Evolutionary conservation across 208 protist genomes (phyloP).

Genomic region (Leishmania mexicana): DNA sequence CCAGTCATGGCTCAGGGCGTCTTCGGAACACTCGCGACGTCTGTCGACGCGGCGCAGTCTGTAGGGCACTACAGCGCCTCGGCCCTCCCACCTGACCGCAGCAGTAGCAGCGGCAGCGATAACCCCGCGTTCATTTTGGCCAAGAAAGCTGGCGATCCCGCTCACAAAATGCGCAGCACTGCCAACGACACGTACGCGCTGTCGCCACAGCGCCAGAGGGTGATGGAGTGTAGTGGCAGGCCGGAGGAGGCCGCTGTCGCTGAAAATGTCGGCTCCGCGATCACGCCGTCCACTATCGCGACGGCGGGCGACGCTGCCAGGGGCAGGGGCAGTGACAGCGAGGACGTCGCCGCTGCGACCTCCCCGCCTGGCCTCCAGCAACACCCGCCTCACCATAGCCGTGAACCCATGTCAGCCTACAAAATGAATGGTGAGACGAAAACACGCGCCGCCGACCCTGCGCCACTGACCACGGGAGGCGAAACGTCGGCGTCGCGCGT

Average conservation of each 20-base stretch:
- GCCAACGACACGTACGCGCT: neutral
- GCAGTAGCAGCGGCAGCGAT: constrained; percentile 20
- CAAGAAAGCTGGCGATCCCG: neutral
- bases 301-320: constrained; percentile 4
- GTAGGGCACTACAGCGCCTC: constrained; percentile 25
- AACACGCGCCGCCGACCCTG: constrained; percentile 12
- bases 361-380: neutral
- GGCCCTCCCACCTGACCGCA: constrained; percentile 23
- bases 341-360: neutral
- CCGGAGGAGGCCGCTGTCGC: constrained; percentile 8
- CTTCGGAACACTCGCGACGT: constrained; percentile 6
- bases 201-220: neutral
- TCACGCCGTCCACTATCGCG: neutral
- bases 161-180: neutral
- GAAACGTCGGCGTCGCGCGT: constrained; percentile 17
- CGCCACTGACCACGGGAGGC: constrained; percentile 2
- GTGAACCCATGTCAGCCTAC: neutral
- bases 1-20: constrained; percentile 12
- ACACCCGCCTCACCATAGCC: neutral
- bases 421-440: constrained; percentile 26
- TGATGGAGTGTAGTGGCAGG: constrained; percentile 11
- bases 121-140: neutral
- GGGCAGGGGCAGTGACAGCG: neutral
- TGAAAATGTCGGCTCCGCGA: constrained; percentile 2
- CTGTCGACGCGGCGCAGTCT: constrained; percentile 17